Evolutionary conservation across 345 rosid genomes (phyloP), one percentile per base, ranked within the genome.

Genomic region (Noccaea caerulescens): DNA sequence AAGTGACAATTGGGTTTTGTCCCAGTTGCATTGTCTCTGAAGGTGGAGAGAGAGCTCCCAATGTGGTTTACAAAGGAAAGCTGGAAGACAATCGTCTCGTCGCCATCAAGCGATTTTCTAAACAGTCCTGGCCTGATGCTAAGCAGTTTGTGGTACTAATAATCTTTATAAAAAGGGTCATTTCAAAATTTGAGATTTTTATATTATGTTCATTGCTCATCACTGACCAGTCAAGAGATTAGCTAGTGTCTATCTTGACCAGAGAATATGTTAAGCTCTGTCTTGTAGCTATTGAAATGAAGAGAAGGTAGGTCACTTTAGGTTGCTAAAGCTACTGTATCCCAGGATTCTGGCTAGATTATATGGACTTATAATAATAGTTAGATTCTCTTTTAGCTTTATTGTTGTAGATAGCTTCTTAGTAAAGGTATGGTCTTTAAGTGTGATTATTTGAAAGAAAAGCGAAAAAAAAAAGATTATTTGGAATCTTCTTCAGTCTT

Each of bases 101-200:
- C 5, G 93, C 97, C 47, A 68, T 89, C 65, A 91, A 91, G 75
- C 86, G 90, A 39, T 89, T 91, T 82, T 87, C 96, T 8, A 84
- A 66, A 62, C 88, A 76, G 51, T 81, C 97, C 3, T 91, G 97
- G 97, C 97, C 97, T 30, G 91, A 91, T 76, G 91, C 97, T 32
- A 80, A 80, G 8, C 93, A 88, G 78, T 91, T 91, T 75, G 80
- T 83, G 33, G 72, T 68, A 20, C 23, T 20, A 43, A 42, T 37
- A 60, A 60, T 12, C n/a, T 50, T 8, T 5, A 43, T 27, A 18
- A 16, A 47, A 23, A 20, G 12, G 32, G 12, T 11, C 3, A 12
- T 12, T 25, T 39, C 27, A 39, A 39, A 38, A 37, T 36, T 36
- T 65, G 11, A 65, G 46, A 16, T 20, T 52, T 8, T 51, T 37